A percentile compares a stretch with the other conserved stretches of the same genome.
Conservation (phyloP, 257 asterid genomes). For the Cordia subcordata region DNA sequence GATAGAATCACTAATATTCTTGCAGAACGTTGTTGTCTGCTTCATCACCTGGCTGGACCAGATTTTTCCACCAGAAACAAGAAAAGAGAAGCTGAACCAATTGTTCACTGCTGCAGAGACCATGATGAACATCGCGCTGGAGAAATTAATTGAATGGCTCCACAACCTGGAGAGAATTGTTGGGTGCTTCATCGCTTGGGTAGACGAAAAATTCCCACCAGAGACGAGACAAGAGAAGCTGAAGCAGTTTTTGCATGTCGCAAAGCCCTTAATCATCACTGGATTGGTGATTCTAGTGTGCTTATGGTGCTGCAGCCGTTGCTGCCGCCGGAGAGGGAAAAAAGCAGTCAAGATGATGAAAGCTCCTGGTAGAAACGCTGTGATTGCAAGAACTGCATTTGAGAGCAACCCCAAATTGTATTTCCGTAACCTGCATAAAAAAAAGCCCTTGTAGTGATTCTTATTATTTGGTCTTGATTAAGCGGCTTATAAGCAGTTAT, state of each 20-base stretch:
- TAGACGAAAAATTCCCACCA: conserved; percentile 27
- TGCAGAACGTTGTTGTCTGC: not conserved
- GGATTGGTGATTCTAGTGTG: conserved; percentile 3
- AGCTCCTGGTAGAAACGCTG: conserved; percentile 31
- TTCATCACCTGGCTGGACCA: not conserved
- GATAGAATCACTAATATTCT: not conserved
- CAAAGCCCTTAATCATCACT: conserved; percentile 6
- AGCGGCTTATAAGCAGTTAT: too few relatives aligned
- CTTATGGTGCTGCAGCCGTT: conserved; percentile 9
- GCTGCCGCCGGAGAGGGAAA: not conserved
- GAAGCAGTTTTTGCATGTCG: conserved; percentile 5
- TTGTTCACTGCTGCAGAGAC: not conserved
- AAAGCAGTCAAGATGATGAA: conserved; percentile 32
- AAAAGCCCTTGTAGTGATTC: not conserved
- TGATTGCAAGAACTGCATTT: conserved; percentile 25
- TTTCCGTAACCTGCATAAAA: conserved; percentile 20
- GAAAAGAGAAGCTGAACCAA: conserved; percentile 17
- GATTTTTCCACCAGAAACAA: not conserved
- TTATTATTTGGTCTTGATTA: too few relatives aligned
- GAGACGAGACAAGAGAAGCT: conserved; percentile 36
- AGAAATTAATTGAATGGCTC: conserved; percentile 22
- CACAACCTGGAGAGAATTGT: conserved; percentile 11
- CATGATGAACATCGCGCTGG: conserved; percentile 18
- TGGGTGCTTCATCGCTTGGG: conserved; percentile 21
- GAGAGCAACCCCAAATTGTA: conserved; percentile 24